Evolutionary conservation across 306 rosid genomes (phyloP), one percentile per base, ranked within the genome.

Genomic region (Cucumis sativus): DNA sequence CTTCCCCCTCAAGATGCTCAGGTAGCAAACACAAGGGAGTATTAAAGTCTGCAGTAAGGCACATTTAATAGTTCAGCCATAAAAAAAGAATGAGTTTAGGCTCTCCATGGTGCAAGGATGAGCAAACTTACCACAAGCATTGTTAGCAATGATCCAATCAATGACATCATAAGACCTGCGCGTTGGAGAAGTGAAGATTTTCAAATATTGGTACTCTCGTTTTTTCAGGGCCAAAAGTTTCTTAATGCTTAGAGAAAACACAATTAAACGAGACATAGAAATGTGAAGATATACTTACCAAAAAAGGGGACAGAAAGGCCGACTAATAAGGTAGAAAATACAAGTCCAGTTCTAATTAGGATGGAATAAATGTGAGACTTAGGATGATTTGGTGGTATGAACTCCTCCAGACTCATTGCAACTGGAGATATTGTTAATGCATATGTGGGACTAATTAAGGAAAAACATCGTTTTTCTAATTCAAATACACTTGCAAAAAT

Each of bases 351-450:
- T 88, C 98, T 87, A 80, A 96, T 96, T 76, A 88, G 76, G 69
- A 96, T 79, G 78, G 92, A 20, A 80, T 88, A 89, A 28, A 91
- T 52, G 35, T 82, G 86, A 80, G 92, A 87, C 82, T 87, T 96
- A 82, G 88, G 35, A 11, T 87, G 89, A 81, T 85, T 81, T 80
- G 99, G 77, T 17, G 98, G 98, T 76, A 96, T 88, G 88, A 96
- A 76, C 87, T 96, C 99, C 85, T 96, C 99, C 54, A 96, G 87
- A 86, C 99, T 83, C 98, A 96, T 87, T 60, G 98, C 99, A 45
- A 96, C 97, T 2, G 99, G 99, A 72, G 97, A 87, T 69, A 96
- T 91, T 43, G 99, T 96, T 86, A 96, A 87, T 20, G 99, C 99
- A 92, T 86, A 93, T 60, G 98, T 93, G 84, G 57, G 80, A 71